Conservation (phyloP, 2,329 filamentous ascomycete species). For the Sporothrix humicola region DNA sequence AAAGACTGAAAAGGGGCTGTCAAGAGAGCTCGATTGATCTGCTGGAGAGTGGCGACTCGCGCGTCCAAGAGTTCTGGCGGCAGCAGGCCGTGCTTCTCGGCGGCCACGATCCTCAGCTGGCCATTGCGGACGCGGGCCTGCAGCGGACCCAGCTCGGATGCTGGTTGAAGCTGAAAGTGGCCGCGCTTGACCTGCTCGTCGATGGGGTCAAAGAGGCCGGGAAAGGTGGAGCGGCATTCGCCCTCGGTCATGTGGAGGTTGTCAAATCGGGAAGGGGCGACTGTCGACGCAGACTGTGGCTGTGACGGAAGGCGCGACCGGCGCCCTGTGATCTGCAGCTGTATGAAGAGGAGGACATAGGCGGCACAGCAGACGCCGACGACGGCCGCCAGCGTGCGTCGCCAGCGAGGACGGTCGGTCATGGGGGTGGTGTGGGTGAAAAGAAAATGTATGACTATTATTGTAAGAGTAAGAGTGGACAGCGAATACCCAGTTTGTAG, state of each 20-base stretch:
- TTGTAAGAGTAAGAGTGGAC: too few relatives aligned
- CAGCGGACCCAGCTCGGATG: conserved; percentile 44
- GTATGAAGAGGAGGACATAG: conserved; percentile 15
- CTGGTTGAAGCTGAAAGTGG: conserved; percentile 45
- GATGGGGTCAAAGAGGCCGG: conserved; percentile 49
- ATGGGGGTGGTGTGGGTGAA: neutral
- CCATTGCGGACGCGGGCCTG: conserved; percentile 48
- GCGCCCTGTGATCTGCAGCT: neutral
- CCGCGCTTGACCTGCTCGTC: conserved; percentile 48
- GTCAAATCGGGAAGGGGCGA: neutral
- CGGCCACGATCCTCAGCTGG: conserved; percentile 40
- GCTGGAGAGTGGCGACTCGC: conserved; percentile 57
- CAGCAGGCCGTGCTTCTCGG: conserved; percentile 39
- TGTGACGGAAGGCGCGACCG: too few relatives aligned
- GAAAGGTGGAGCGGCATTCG: conserved; percentile 49
- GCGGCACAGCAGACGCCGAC: conserved; percentile 5
- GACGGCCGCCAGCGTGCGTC: neutral
- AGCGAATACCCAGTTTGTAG: too few relatives aligned
- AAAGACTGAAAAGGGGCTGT: conserved; percentile 41
- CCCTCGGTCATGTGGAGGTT: conserved; percentile 38
- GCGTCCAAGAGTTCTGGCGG: conserved; percentile 52
- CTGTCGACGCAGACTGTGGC: too few relatives aligned
- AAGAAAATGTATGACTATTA: neutral
- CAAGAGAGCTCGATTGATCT: conserved; percentile 58
- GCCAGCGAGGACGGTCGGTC: conserved; percentile 7